Evolutionary conservation across 441 rosid genomes (phyloP).

Genomic region (Caryocar brasiliense): DNA sequence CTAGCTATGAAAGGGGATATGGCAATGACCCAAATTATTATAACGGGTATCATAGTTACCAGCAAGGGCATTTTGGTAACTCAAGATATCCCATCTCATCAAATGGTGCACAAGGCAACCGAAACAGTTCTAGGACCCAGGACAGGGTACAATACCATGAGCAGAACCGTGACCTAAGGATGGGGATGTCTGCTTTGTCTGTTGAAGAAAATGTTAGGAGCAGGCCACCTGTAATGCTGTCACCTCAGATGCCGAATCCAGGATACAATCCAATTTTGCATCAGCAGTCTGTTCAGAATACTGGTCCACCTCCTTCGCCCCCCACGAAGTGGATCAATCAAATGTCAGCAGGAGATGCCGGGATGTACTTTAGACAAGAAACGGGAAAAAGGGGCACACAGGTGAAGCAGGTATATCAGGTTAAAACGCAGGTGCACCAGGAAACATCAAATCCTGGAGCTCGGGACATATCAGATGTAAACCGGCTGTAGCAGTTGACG

Average conservation of each 20-base stretch:
- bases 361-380: conserved; percentile 34
- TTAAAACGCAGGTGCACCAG: conserved; percentile 27
- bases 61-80: conserved; percentile 30
- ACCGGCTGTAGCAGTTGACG: conserved; percentile 7
- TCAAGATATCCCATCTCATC: conserved; percentile 31
- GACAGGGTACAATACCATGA: conserved; percentile 45
- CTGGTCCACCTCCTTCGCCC: conserved; percentile 46
- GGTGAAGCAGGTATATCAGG: conserved; percentile 47
- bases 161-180: conserved; percentile 30
- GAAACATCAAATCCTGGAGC: conserved; percentile 17
- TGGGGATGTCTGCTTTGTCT: conserved; percentile 42
- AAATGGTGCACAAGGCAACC: conserved; percentile 39
- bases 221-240: conserved; percentile 11
- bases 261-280: conserved; percentile 17
- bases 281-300: conserved; percentile 29
- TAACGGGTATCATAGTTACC: conserved; percentile 31
- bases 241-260: conserved; percentile 19
- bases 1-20: conserved; percentile 44
- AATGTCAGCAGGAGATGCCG: conserved; percentile 16
- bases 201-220: conserved; percentile 37
- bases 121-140: conserved; percentile 28
- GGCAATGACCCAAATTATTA: conserved; percentile 32
- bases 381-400: conserved; percentile 21
- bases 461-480: conserved; percentile 15
- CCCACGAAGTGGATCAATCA: conserved; percentile 52